Evolutionary conservation across 805 yeast genomes (phyloP).

Genomic region (Brettanomyces custersianus): DNA sequence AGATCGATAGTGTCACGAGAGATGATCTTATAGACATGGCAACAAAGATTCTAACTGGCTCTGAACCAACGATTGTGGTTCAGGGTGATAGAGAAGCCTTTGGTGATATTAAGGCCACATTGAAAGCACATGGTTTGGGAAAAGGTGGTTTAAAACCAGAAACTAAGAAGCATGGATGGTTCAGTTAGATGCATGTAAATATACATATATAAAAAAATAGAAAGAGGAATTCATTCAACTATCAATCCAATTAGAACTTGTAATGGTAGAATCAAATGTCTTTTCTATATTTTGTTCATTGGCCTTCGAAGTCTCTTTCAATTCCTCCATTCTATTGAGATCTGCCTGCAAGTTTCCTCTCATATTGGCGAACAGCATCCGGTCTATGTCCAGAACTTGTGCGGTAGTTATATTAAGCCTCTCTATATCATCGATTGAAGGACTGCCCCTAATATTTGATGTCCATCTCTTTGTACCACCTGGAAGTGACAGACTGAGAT

Average conservation of each 20-base stretch:
- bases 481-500: background rate
- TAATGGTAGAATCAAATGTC: background rate
- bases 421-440: background rate
- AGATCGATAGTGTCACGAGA: conserved; percentile 60
- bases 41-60: conserved; percentile 62
- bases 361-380: conserved; percentile 1
- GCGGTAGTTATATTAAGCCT: background rate
- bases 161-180: conserved; percentile 1
- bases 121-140: conserved; percentile 71
- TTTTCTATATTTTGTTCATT: background rate
- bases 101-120: conserved; percentile 69
- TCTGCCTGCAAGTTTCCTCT: background rate
- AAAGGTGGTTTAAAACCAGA: background rate
- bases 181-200: background rate
- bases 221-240: background rate
- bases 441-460: conserved; percentile 1
- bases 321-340: background rate
- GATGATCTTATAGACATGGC: conserved; percentile 70
- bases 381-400: conserved; percentile 3
- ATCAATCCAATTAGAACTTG: conserved; percentile 1
- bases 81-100: conserved; percentile 81
- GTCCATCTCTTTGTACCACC: conserved; percentile 1
- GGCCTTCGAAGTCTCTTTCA: background rate
- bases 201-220: background rate
- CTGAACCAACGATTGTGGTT: conserved; percentile 75